These are phyloP conservation scores for Adansonia rubrostipa DNA, from an alignment of 441 rosid species.

Conservation along the genomic window DNA sequence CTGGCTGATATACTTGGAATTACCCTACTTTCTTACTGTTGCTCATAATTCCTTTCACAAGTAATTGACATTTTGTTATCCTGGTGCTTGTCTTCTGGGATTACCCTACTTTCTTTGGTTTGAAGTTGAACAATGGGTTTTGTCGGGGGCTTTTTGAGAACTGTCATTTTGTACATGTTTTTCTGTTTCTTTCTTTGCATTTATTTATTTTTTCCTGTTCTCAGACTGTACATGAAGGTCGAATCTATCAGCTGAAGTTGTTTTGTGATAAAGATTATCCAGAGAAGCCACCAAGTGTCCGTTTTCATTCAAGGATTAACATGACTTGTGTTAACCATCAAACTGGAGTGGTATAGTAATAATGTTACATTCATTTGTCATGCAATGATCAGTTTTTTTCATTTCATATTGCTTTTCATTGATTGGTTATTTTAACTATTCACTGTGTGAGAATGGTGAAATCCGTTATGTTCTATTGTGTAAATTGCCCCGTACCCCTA, in stretches of 20 bases:
- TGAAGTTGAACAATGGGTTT: neutral
- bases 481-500: no score
- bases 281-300: slow-evolving; percentile 95
- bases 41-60: neutral
- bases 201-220: slow-evolving; percentile 22
- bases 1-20: neutral
- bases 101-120: neutral
- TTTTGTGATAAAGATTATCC: slow-evolving; percentile 99
- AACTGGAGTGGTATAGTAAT: slow-evolving; percentile 80
- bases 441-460: neutral
- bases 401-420: neutral
- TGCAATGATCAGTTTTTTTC: neutral
- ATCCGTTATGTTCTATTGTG: neutral
- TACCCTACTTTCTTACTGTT: neutral
- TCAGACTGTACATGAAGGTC: slow-evolving; percentile 96
- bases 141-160: neutral
- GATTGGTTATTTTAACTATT: neutral
- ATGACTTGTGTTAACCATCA: slow-evolving; percentile 97
- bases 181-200: slow-evolving; percentile 12
- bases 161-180: neutral
- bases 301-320: slow-evolving; percentile 94
- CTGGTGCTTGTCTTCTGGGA: neutral
- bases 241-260: slow-evolving; percentile 98
- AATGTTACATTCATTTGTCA: neutral
- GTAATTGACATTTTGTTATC: neutral